These are phyloP conservation scores for Kitagawia praeruptora DNA, from an alignment of 129 eudicot genomes.

Conservation along the genomic window DNA sequence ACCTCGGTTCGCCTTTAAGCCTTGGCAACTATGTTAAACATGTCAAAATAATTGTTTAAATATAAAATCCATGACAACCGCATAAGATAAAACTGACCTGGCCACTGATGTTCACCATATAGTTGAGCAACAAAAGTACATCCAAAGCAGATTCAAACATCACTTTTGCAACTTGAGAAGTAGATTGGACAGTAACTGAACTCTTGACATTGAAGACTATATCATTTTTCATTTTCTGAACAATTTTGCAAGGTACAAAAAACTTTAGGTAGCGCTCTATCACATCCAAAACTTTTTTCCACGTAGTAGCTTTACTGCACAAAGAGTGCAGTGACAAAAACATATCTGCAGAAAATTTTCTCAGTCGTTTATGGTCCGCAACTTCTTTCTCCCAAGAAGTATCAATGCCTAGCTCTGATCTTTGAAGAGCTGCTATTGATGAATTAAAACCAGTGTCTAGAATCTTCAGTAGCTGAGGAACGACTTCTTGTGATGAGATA, in stretches of 20 bases:
- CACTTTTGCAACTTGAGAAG: conserved; percentile 76
- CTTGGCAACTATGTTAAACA: too few species aligned
- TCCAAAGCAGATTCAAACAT: conserved; percentile 89
- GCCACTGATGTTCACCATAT: conserved; percentile 75
- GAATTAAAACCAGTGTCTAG: conserved; percentile 62
- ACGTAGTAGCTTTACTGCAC: conserved; percentile 51
- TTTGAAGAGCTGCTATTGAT: conserved; percentile 41
- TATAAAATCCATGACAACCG: not conserved
- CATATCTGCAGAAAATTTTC: conserved; percentile 63
- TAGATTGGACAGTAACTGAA: conserved; percentile 61
- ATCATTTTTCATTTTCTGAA: conserved; percentile 34
- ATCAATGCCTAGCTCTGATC: conserved; percentile 73
- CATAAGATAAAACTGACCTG: conserved; percentile 45
- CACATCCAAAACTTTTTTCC: conserved; percentile 74
- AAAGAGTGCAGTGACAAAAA: conserved; percentile 62
- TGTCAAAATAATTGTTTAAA: not conserved
- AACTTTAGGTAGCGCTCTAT: conserved; percentile 56
- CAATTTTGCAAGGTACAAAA: conserved; percentile 65
- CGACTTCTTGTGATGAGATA: conserved; percentile 62
- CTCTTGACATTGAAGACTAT: conserved; percentile 34
- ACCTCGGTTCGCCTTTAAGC: too few species aligned
- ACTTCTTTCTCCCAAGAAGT: conserved; percentile 67
- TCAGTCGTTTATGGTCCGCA: conserved; percentile 54
- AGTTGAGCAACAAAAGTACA: conserved; percentile 61
- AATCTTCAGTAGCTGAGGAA: conserved; percentile 58